Conservation (phyloP, 371 early-diverging fungal species). For the Mucor piriformis region DNA sequence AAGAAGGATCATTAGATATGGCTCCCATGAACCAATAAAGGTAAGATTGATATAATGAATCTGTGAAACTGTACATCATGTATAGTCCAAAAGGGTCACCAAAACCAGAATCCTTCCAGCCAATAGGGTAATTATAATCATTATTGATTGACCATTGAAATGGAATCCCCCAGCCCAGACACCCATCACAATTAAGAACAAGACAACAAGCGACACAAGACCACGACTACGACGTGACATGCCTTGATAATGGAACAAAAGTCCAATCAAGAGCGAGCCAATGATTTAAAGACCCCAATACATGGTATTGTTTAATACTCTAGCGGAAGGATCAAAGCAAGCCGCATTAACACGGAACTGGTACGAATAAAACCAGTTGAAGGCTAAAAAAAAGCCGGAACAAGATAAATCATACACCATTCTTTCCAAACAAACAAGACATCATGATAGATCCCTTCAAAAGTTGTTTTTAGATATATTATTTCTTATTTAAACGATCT, state of each 20-base stretch:
- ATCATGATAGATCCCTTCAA: conserved; percentile 64
- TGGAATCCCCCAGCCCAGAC: conserved; percentile 67
- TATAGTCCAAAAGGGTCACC: conserved; percentile 70
- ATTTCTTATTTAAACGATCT: background rate
- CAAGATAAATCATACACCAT: conserved; percentile 58
- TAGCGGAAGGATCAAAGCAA: conserved; percentile 62
- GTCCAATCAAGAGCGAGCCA: conserved; percentile 57
- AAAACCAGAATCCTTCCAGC: conserved; percentile 32
- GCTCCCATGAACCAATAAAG: conserved; percentile 83
- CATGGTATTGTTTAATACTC: conserved; percentile 67
- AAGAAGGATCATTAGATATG: conserved; percentile 68
- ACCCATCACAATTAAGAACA: conserved; percentile 51
- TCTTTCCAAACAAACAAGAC: conserved; percentile 68
- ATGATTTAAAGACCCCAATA: conserved; percentile 77
- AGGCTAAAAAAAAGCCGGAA: conserved; percentile 76
- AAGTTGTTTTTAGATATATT: background rate
- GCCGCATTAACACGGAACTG: conserved; percentile 54
- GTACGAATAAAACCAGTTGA: conserved; percentile 80
- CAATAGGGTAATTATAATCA: conserved; percentile 27
- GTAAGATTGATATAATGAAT: conserved; percentile 73
- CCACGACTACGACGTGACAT: conserved; percentile 58
- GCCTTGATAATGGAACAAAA: conserved; percentile 53
- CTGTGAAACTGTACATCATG: conserved; percentile 65
- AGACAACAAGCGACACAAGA: conserved; percentile 45
- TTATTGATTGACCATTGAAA: conserved; percentile 57